A percentile compares a stretch with the other conserved stretches of the same genome.
phyloP scores from a whole-genome alignment of 306 rosid genomes.

The Lathyrus tuberosus region DNA sequence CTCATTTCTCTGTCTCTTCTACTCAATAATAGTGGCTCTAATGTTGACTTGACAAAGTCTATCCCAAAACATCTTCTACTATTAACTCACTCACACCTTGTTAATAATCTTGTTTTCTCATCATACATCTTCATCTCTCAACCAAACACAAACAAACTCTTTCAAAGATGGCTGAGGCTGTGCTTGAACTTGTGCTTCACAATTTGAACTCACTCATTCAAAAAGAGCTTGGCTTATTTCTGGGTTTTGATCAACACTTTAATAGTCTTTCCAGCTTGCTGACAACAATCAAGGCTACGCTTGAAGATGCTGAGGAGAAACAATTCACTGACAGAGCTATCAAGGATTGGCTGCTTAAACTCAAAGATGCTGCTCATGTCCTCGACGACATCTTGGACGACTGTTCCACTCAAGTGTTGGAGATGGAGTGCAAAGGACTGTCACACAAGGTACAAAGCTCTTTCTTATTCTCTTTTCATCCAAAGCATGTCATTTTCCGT shows the following conservation, averaged over 20 bases:
- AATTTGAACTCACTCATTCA: constrained; percentile 27
- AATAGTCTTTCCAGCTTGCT: not conserved
- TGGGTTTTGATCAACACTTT: constrained; percentile 5
- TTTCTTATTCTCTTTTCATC: no score
- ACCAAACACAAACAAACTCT: not conserved
- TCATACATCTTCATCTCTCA: no score
- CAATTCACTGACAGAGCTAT: constrained; percentile 16
- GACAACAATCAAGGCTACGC: constrained; percentile 29
- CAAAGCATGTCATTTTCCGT: no score
- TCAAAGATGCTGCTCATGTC: constrained; percentile 6
- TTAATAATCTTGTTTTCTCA: no score
- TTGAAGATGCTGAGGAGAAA: constrained; percentile 45
- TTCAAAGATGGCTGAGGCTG: constrained; percentile 29
- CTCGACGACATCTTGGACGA: constrained; percentile 43
- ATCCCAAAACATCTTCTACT: no score
- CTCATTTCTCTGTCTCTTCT: not conserved
- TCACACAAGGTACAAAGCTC: not conserved
- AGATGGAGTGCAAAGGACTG: not conserved
- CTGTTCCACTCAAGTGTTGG: constrained; percentile 2
- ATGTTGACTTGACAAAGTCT: no score
- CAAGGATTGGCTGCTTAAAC: constrained; percentile 29
- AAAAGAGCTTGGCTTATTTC: not conserved
- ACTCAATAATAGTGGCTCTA: not conserved
- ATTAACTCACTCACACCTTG: no score
- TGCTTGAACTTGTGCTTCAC: constrained; percentile 3